These are phyloP conservation scores for Talaromyces islandicus DNA, from an alignment of 2,329 filamentous ascomycete species.

Conservation along the genomic window DNA sequence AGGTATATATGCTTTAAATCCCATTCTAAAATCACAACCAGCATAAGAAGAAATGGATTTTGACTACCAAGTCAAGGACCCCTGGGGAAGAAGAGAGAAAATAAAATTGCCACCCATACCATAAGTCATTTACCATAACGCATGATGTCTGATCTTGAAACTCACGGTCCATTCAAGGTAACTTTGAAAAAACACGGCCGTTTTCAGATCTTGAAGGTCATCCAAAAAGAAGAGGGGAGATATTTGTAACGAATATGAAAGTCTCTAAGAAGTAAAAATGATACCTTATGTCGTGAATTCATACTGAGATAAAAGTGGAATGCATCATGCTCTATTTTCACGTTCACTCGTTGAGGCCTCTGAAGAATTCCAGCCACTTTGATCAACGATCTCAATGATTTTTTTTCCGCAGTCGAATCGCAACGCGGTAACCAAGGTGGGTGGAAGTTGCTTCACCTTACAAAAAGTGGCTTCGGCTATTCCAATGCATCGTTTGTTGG, in stretches of 20 bases:
- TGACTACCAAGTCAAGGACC: neutral
- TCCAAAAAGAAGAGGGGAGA: neutral
- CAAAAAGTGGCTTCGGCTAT: slow-evolving; percentile 14
- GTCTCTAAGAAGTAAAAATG: neutral
- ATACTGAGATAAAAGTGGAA: neutral
- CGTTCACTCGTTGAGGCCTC: neutral
- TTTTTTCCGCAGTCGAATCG: neutral
- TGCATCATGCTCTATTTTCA: neutral
- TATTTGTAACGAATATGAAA: neutral
- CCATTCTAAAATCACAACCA: neutral
- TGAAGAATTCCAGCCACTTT: neutral
- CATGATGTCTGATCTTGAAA: neutral
- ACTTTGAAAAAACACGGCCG: neutral
- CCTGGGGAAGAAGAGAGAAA: neutral
- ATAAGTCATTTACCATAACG: neutral
- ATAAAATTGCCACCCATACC: neutral
- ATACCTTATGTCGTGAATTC: neutral
- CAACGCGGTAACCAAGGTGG: neutral
- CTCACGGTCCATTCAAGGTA: neutral
- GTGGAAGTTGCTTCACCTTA: neutral
- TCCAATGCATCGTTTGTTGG: slow-evolving; percentile 53
- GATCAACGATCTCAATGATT: neutral
- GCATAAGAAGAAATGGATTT: neutral
- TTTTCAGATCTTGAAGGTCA: neutral
- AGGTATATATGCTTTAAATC: neutral